Evolutionary conservation across 2,329 filamentous ascomycete species (phyloP).

Genomic region (Emmonsiellopsis sp.): DNA sequence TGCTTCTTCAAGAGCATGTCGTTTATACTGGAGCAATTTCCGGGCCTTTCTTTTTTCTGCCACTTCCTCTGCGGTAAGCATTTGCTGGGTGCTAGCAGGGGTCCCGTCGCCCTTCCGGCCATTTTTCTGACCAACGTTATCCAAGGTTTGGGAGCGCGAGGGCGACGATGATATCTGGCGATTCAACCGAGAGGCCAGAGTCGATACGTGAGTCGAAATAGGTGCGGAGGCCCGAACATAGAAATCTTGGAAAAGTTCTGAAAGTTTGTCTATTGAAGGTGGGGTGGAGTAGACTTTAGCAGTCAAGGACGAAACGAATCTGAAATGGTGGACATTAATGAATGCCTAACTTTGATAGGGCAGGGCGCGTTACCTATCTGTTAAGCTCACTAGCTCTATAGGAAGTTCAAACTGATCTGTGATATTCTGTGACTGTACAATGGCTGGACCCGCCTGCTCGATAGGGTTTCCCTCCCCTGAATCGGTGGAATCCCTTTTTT

Average conservation of each 20-base stretch:
- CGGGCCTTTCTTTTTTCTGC: constrained; percentile 69
- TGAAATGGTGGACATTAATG: constrained; percentile 26
- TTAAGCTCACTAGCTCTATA: constrained; percentile 83
- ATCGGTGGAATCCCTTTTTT: constrained; percentile 30
- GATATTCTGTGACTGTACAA: constrained; percentile 22
- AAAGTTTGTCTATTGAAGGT: constrained; percentile 71
- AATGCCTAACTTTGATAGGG: neutral
- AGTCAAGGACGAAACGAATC: constrained; percentile 82
- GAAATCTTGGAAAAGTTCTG: constrained; percentile 89
- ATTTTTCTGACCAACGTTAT: constrained; percentile 42
- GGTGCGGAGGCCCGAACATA: constrained; percentile 72
- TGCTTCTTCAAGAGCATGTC: constrained; percentile 72
- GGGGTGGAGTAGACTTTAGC: constrained; percentile 80
- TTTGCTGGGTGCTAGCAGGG: constrained; percentile 58
- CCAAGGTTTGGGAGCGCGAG: constrained; percentile 45
- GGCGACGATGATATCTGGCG: constrained; percentile 54
- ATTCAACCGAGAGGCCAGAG: constrained; percentile 64
- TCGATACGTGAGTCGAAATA: constrained; percentile 78
- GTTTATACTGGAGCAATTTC: constrained; percentile 68
- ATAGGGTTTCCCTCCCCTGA: neutral
- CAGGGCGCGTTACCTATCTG: constrained; percentile 58
- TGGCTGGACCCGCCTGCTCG: constrained; percentile 19
- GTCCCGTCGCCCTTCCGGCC: constrained; percentile 23
- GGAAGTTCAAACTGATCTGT: constrained; percentile 76
- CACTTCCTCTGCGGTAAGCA: constrained; percentile 84